Percentiles rank a stretch among this genome's conserved stretches.
phyloP scores from a whole-genome alignment of 257 asterid species.

The Solanum sejunctum region DNA sequence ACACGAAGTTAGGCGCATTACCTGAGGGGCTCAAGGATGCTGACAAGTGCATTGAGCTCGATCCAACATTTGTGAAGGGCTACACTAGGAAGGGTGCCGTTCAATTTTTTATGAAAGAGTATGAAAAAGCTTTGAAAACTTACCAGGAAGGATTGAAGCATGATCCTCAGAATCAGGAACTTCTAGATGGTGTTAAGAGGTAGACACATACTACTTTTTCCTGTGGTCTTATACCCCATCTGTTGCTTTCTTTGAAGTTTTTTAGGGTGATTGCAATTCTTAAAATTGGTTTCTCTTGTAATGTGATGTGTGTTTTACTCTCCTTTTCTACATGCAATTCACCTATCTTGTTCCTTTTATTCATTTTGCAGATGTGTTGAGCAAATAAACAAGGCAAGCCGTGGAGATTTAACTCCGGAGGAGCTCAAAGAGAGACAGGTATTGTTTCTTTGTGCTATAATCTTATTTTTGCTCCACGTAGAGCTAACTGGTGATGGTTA shows the following conservation, averaged over 20 bases:
- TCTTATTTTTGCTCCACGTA: not conserved
- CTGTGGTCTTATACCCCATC: not conserved
- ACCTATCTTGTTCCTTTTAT: not conserved
- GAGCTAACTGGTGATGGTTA: not conserved
- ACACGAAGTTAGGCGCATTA: conserved; percentile 68
- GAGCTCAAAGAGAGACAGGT: conserved; percentile 99
- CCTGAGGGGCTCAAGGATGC: conserved; percentile 81
- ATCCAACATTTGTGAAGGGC: conserved; percentile 56
- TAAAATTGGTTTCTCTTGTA: not conserved
- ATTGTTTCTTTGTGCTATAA: not conserved
- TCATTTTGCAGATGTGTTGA: conserved; percentile 53
- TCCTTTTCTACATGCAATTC: not conserved
- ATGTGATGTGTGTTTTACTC: not conserved
- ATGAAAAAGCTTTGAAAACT: conserved; percentile 58
- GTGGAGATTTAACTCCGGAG: conserved; percentile 86
- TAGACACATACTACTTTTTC: not conserved
- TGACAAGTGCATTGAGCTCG: conserved; percentile 68
- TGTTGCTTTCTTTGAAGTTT: conserved; percentile 9
- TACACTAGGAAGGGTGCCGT: conserved; percentile 62
- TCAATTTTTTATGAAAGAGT: conserved; percentile 72
- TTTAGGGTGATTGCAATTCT: not conserved
- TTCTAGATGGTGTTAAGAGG: conserved; percentile 85
- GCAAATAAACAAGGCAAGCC: conserved; percentile 80
- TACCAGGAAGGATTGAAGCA: conserved; percentile 78
- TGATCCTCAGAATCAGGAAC: conserved; percentile 67